Evolutionary conservation across 192 early-diverging fungal genomes (phyloP), one percentile per base, ranked within the genome.

Genomic region (Phlyctochytrium arcticum): DNA sequence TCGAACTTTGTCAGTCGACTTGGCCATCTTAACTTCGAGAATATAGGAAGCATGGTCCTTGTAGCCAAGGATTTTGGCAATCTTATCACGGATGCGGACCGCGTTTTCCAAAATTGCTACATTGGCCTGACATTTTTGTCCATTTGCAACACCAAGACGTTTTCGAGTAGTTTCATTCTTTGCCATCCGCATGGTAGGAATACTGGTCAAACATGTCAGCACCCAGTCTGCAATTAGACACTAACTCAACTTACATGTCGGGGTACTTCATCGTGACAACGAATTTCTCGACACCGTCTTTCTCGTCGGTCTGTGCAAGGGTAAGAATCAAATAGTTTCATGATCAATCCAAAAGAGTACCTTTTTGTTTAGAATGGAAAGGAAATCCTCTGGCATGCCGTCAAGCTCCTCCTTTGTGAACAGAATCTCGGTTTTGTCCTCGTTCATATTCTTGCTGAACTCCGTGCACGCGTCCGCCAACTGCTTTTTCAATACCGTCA

Each of bases 21-120:
- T 90, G 49, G 92, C 90, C 92, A 94, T 94, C 51, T 87, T 87
- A 44, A 82, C 78, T 59, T 92, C 88, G n/a, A 92, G 74, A 15
- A 82, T 75, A 62, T 79, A 91, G 27, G 78, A 78, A 10, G 89
- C 87, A 64, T 94, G 90, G 23, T 75, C 83, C 44, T 70, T 65
- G 72, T 87, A 93, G 5, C 90, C 91, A 4, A 91, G 69, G 48
- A 94, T 62, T 49, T 70, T 63, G 23, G 84, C 59, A 24, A 77
- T 73, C 48, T 85, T 62, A 6, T 76, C 75, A n/a, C 84, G 83
- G 50, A 82, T 62, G 27, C 65, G 49, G 46, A 83, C 71, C 10
- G 82, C 80, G 46, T 87, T 77, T 68, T 87, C 79, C 48, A 89
- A 56, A 36, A 88, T 51, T 15, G 61, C 73, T 42, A 87, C 62